Evolutionary conservation across 495 filamentous ascomycete species (phyloP).

Genomic region (Halenospora varia): DNA sequence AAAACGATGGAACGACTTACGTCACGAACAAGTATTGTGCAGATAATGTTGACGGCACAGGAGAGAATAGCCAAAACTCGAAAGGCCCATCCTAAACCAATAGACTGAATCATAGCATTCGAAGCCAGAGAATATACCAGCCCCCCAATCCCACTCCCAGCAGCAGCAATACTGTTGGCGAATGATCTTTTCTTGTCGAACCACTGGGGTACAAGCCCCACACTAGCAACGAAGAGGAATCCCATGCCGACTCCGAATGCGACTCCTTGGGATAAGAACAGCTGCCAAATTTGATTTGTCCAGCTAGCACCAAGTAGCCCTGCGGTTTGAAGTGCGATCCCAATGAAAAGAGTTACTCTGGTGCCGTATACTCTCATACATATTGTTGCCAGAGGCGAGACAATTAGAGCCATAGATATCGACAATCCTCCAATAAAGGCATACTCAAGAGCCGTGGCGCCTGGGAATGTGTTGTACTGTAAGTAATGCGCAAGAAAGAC

Average conservation of each 20-base stretch:
- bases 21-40: constrained; percentile 53
- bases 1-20: not conserved
- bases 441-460: constrained; percentile 52
- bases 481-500: constrained; percentile 64
- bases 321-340: constrained; percentile 48
- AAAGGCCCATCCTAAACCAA: constrained; percentile 54
- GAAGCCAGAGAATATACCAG: constrained; percentile 49
- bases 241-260: constrained; percentile 71
- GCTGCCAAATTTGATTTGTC: constrained; percentile 57
- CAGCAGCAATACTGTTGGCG: constrained; percentile 62
- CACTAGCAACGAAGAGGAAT: constrained; percentile 63
- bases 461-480: constrained; percentile 48
- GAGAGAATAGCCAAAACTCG: constrained; percentile 51
- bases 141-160: constrained; percentile 64
- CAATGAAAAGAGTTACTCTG: constrained; percentile 46
- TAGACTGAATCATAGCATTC: constrained; percentile 48
- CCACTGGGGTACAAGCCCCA: constrained; percentile 68
- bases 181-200: constrained; percentile 59
- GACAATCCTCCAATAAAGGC: constrained; percentile 69
- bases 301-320: constrained; percentile 55
- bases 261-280: constrained; percentile 67
- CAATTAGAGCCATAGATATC: constrained; percentile 53
- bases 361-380: constrained; percentile 45
- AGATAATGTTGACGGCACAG: constrained; percentile 47
- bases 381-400: constrained; percentile 56